These are phyloP conservation scores for Carex kokanica DNA, from an alignment of 176 grass and related monocot genomes.

Conservation along the genomic window DNA sequence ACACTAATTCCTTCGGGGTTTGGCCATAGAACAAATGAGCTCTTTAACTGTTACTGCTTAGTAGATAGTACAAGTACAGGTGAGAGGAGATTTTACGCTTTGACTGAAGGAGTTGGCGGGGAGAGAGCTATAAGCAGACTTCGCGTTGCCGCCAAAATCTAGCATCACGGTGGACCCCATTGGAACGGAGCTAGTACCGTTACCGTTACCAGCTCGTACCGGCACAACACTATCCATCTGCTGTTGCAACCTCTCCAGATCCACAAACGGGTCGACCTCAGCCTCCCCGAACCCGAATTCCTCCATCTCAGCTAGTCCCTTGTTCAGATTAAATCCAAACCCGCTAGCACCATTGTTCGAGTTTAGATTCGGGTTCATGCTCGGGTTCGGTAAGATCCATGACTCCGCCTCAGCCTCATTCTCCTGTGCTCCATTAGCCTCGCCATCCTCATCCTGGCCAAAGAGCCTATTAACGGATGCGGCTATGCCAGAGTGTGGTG, in stretches of 20 bases:
- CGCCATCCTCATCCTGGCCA: not conserved
- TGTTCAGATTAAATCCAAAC: slow-evolving; percentile 50
- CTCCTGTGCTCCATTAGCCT: slow-evolving; percentile 18
- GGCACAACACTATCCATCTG: slow-evolving; percentile 77
- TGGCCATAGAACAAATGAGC: not conserved
- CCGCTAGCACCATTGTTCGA: not conserved
- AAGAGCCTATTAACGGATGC: slow-evolving; percentile 35
- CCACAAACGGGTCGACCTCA: slow-evolving; percentile 62
- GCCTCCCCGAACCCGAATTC: slow-evolving; percentile 47
- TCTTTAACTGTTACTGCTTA: too few species aligned
- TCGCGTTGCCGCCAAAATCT: slow-evolving; percentile 38
- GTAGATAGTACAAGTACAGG: not conserved
- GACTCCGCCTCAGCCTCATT: slow-evolving; percentile 14
- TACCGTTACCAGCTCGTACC: slow-evolving; percentile 15
- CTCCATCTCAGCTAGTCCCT: slow-evolving; percentile 42
- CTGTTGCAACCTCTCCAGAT: slow-evolving; percentile 44
- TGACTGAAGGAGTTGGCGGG: slow-evolving; percentile 40
- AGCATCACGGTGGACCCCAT: slow-evolving; percentile 24
- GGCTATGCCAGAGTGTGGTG: slow-evolving; percentile 6
- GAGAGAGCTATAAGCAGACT: slow-evolving; percentile 54
- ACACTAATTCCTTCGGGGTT: not conserved
- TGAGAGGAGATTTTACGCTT: slow-evolving; percentile 43
- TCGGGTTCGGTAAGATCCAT: slow-evolving; percentile 20
- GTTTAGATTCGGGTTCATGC: slow-evolving; percentile 3
- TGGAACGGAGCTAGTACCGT: not conserved